A percentile compares a stretch with the other conserved stretches of the same genome.
phyloP scores from a whole-genome alignment of 805 yeast species.

The Hanseniaspora hatyaiensis region DNA sequence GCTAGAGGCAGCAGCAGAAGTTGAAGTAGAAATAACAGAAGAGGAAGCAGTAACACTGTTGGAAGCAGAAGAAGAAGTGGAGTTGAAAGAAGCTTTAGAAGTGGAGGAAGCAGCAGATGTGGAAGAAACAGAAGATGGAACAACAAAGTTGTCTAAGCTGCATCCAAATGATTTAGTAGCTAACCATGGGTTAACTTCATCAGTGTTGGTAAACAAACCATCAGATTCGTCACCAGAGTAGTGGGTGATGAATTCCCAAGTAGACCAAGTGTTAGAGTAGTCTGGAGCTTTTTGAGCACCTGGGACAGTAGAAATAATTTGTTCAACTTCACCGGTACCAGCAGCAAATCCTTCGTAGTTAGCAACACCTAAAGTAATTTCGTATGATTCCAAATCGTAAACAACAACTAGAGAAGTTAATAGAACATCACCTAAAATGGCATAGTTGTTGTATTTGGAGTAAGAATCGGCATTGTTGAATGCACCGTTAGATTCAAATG shows the following conservation, averaged over 20 bases:
- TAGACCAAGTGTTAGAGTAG: constrained; percentile 34
- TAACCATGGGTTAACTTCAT: constrained; percentile 17
- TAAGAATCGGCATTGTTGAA: constrained; percentile 4
- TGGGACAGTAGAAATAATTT: constrained; percentile 39
- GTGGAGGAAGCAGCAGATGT: background rate
- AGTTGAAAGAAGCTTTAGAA: background rate
- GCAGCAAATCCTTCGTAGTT: constrained; percentile 24
- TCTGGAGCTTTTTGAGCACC: constrained; percentile 38
- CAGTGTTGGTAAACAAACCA: constrained; percentile 16
- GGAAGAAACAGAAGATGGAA: background rate
- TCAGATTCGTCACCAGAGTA: constrained; percentile 15
- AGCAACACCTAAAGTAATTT: constrained; percentile 38
- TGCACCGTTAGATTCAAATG: constrained; percentile 19
- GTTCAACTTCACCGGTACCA: constrained; percentile 34
- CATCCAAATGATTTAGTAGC: constrained; percentile 13
- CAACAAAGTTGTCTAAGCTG: background rate
- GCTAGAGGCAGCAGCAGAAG: constrained; percentile 5
- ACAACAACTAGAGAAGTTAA: constrained; percentile 43
- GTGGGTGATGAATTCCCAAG: constrained; percentile 7
- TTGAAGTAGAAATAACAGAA: background rate
- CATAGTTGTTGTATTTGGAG: constrained; percentile 26
- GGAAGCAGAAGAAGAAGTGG: background rate
- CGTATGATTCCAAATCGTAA: constrained; percentile 39
- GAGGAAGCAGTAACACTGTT: background rate
- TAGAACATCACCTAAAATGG: constrained; percentile 44